Evolutionary conservation across 495 filamentous ascomycete genomes (phyloP).

Genomic region (Bryoglossum gracile): DNA sequence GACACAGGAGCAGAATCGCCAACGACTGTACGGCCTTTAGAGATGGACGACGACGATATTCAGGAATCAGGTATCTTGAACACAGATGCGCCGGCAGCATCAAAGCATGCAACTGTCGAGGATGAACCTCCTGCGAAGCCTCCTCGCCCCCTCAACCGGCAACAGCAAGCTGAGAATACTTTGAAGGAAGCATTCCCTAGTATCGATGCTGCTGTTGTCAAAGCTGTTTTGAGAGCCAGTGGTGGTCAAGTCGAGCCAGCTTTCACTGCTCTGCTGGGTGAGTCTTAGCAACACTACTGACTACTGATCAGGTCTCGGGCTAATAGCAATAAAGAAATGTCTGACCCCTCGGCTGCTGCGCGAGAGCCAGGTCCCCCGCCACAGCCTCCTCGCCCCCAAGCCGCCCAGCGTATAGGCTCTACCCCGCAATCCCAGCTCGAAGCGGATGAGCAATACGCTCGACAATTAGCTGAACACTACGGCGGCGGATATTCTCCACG

Average conservation of each 20-base stretch:
- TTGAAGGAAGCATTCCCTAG: slow-evolving; percentile 89
- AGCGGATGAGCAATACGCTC: slow-evolving; percentile 87
- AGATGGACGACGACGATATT: slow-evolving; percentile 79
- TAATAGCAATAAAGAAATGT: no score
- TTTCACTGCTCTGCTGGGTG: slow-evolving; percentile 90
- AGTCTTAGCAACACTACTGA: slow-evolving; percentile 15
- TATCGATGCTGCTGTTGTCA: slow-evolving; percentile 75
- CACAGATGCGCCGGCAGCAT: slow-evolving; percentile 29
- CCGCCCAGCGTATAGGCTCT: slow-evolving; percentile 35
- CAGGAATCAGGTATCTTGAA: slow-evolving; percentile 49
- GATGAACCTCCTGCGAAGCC: slow-evolving; percentile 73
- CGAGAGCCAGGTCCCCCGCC: slow-evolving; percentile 55
- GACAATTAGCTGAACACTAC: slow-evolving; percentile 88
- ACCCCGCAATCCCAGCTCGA: slow-evolving; percentile 73
- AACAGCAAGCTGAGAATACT: slow-evolving; percentile 78
- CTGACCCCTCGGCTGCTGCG: slow-evolving; percentile 79
- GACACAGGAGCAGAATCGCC: slow-evolving; percentile 59
- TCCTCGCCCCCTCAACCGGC: slow-evolving; percentile 73
- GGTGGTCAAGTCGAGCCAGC: slow-evolving; percentile 84
- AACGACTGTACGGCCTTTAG: slow-evolving; percentile 72
- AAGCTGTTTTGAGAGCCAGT: slow-evolving; percentile 81
- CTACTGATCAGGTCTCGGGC: slow-evolving; percentile 21
- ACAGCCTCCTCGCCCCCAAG: slow-evolving; percentile 63
- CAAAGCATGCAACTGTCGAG: slow-evolving; percentile 30
- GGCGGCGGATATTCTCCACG: slow-evolving; percentile 52